Conservation (phyloP, 2,329 filamentous ascomycete species). For the Polytolypa hystricis region DNA sequence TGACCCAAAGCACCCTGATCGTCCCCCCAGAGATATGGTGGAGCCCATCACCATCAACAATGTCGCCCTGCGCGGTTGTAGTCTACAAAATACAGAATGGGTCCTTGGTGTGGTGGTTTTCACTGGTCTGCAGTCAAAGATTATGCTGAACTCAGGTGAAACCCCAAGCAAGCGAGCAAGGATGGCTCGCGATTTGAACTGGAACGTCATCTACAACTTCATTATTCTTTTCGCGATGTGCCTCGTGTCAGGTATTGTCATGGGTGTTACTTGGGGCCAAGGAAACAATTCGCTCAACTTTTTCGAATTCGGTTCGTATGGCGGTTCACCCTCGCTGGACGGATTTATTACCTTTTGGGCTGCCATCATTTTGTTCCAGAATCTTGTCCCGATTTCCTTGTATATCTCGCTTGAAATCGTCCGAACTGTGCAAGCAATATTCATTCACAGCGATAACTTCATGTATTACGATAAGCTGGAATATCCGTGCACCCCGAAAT, state of each 20-base stretch:
- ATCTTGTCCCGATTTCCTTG: slow-evolving; percentile 94
- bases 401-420: slow-evolving; percentile 97
- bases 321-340: slow-evolving; percentile 60
- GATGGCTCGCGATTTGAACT: slow-evolving; percentile 88
- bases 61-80: slow-evolving; percentile 82
- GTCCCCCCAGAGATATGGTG: slow-evolving; percentile 63
- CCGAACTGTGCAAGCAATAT: slow-evolving; percentile 81
- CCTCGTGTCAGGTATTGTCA: slow-evolving; percentile 69
- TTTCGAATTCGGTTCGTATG: slow-evolving; percentile 81
- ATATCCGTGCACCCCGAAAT: slow-evolving; percentile 91
- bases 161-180: slow-evolving; percentile 89
- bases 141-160: slow-evolving; percentile 96
- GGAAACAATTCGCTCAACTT: slow-evolving; percentile 61
- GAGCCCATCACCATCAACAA: slow-evolving; percentile 96
- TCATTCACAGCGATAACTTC: slow-evolving; percentile 89
- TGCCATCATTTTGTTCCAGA: slow-evolving; percentile 88
- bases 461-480: slow-evolving; percentile 98
- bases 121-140: slow-evolving; percentile 93
- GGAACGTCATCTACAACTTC: slow-evolving; percentile 96
- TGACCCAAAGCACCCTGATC: slow-evolving; percentile 51
- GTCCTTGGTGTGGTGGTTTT: slow-evolving; percentile 84
- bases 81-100: slow-evolving; percentile 93
- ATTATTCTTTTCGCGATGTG: slow-evolving; percentile 82
- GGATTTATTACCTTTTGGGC: slow-evolving; percentile 98
- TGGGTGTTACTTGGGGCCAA: slow-evolving; percentile 71